Conservation (phyloP, 2,329 filamentous ascomycete genomes). For the Cladobotryum mycophilum region DNA sequence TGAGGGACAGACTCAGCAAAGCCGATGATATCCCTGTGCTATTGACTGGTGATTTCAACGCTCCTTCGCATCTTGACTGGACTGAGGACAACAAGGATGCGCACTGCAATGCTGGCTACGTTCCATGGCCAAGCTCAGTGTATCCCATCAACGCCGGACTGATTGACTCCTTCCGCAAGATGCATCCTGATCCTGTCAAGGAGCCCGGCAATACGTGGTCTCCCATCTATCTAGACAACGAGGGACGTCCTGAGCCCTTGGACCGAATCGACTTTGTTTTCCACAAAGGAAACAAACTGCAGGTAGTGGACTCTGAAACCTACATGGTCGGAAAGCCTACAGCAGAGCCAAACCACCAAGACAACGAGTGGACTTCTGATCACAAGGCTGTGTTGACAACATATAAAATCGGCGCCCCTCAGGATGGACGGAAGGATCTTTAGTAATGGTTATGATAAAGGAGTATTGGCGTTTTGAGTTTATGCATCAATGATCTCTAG, state of each 20-base stretch:
- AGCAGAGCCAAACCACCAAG: conserved; percentile 25
- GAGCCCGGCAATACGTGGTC: conserved; percentile 35
- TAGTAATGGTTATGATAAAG: neutral
- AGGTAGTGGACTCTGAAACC: conserved; percentile 24
- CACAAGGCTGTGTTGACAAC: conserved; percentile 29
- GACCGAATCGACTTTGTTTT: conserved; percentile 40
- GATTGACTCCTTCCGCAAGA: conserved; percentile 34
- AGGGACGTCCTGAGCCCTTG: conserved; percentile 28
- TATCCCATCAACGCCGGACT: conserved; percentile 29
- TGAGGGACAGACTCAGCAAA: conserved; percentile 25
- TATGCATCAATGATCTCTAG: too few species aligned
- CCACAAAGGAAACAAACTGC: conserved; percentile 27
- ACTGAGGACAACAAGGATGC: conserved; percentile 25
- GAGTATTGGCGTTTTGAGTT: neutral
- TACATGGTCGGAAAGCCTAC: conserved; percentile 29
- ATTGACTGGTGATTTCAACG: conserved; percentile 37
- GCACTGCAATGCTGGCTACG: conserved; percentile 30
- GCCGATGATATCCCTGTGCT: conserved; percentile 29
- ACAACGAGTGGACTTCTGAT: conserved; percentile 38
- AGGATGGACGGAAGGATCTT: neutral
- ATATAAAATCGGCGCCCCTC: conserved; percentile 13
- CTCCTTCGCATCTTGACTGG: conserved; percentile 39
- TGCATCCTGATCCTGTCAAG: conserved; percentile 28
- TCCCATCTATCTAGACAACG: conserved; percentile 30
- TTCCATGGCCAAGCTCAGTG: conserved; percentile 35